Evolutionary conservation across 129 eudicot species (phyloP).

Genomic region (Centrapalus pauciflorus): DNA sequence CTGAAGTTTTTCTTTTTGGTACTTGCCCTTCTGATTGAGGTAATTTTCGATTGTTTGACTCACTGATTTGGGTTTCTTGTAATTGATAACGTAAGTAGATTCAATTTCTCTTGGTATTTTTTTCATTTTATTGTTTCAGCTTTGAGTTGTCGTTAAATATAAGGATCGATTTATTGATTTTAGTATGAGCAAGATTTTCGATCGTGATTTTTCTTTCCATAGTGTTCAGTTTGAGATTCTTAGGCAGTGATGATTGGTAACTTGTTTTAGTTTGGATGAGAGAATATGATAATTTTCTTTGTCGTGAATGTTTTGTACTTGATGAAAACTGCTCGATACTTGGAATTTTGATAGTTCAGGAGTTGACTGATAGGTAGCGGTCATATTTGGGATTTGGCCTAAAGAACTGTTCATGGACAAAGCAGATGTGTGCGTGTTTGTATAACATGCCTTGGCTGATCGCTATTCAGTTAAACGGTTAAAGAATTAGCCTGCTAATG

Average conservation of each 20-base stretch:
- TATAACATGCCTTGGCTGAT: neutral
- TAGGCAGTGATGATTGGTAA: neutral
- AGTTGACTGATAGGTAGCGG: neutral
- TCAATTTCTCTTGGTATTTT: neutral
- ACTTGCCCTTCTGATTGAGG: slow-evolving; percentile 9
- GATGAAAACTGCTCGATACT: neutral
- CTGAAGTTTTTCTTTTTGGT: neutral
- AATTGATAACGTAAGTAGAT: neutral
- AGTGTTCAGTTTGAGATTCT: neutral
- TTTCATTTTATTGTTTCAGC: neutral
- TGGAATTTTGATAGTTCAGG: slow-evolving; percentile 4
- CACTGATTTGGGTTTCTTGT: neutral
- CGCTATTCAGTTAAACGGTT: neutral
- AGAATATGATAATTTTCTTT: neutral
- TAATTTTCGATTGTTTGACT: neutral
- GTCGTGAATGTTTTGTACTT: neutral
- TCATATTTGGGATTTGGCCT: neutral
- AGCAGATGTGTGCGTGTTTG: neutral
- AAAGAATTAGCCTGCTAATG: neutral
- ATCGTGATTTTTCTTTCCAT: neutral
- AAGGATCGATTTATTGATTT: neutral
- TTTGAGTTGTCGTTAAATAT: neutral
- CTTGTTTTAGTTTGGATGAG: neutral
- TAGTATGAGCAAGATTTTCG: neutral
- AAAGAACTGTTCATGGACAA: neutral